Evolutionary conservation across 192 early-diverging fungal genomes (phyloP).

Genomic region (Entophlyctis helioformis): DNA sequence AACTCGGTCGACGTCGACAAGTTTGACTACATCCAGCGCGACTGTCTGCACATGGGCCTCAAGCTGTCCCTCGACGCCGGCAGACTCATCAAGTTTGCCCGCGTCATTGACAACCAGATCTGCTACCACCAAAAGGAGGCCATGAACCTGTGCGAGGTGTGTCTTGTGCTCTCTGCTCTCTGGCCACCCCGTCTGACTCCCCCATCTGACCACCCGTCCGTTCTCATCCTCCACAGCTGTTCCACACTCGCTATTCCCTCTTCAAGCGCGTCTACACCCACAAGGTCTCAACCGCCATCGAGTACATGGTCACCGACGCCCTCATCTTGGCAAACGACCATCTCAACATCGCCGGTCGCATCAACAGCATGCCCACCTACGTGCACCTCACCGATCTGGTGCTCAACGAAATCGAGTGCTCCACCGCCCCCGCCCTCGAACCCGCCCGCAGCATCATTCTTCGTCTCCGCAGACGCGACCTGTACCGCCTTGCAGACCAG

Average conservation of each 20-base stretch:
- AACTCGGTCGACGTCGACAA: slow-evolving; percentile 94
- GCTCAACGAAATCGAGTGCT: slow-evolving; percentile 39
- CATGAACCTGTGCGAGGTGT: slow-evolving; percentile 67
- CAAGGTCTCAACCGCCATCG: slow-evolving; percentile 54
- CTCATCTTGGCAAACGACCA: slow-evolving; percentile 67
- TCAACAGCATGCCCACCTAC: slow-evolving; percentile 58
- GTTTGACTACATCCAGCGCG: slow-evolving; percentile 44
- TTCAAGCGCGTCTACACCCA: slow-evolving; percentile 76
- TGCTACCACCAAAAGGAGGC: slow-evolving; percentile 84
- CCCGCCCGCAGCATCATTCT: slow-evolving; percentile 58
- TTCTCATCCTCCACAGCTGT: slow-evolving; percentile 10
- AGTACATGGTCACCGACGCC: slow-evolving; percentile 85
- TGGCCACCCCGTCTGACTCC: no score
- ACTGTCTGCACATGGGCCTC: slow-evolving; percentile 69
- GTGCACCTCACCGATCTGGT: slow-evolving; percentile 73
- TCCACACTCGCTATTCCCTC: slow-evolving; percentile 15
- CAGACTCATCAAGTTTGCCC: slow-evolving; percentile 65
- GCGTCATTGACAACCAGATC: slow-evolving; percentile 82
- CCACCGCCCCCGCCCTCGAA: slow-evolving; percentile 28
- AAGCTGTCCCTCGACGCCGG: slow-evolving; percentile 43
- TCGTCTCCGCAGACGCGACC: slow-evolving; percentile 62
- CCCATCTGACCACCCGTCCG: no score
- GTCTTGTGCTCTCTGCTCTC: background rate
- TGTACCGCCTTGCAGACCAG: slow-evolving; percentile 57
- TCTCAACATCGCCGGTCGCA: slow-evolving; percentile 39